Base-by-base conservation (phyloP, 2,329 filamentous ascomycete genomes). In the Alternaria viburni region DNA sequence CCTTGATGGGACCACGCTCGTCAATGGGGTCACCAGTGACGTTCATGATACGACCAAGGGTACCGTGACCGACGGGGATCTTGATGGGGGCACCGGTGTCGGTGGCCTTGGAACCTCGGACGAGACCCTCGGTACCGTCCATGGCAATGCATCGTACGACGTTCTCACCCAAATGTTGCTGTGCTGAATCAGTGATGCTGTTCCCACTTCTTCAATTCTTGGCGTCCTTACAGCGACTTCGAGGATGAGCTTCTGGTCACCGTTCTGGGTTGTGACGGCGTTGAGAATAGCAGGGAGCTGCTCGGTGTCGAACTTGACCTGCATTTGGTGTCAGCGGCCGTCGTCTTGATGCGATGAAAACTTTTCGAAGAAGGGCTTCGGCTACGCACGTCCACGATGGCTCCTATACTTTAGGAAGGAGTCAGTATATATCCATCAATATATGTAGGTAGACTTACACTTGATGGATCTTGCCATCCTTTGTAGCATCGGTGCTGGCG, bases 11-110 rank as follows among this genome's bases (percentile, higher is more conserved):
- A 76, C 96, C 96, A 87, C 96, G 93, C 89, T 98, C 96, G 83
- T 99, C 96, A 86, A 99, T 98, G 82, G 96, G 96, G 86, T 99
- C 95, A 90, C 96, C 96, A 87, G 96, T 99, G 86, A 99, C 96
- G 90, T 99, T 99, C 87, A 99, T 94, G 89, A 99, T 99, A 88
- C 96, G 96, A 81, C 96, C 96, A 77, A 99, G 92, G 75, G 93
- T 97, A 82, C 87, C 92, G 81, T 89, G 89, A 79, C 96, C 96
- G 85, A 98, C 95, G 81, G 95, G 95, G 79, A 99, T 94, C 85
- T 89, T 93, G 88, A 99, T 99, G 82, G 96, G 96, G 75, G 89
- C 86, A 82, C 96, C 96, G 81, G 95, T 97, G 85, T 99, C 96
- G 78, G 83, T 84, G 76, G 90, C 93, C 83, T 89, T 88, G 81